These are phyloP conservation scores for Didymella pomorum DNA, from an alignment of 2,329 filamentous ascomycete genomes.

Conservation along the genomic window DNA sequence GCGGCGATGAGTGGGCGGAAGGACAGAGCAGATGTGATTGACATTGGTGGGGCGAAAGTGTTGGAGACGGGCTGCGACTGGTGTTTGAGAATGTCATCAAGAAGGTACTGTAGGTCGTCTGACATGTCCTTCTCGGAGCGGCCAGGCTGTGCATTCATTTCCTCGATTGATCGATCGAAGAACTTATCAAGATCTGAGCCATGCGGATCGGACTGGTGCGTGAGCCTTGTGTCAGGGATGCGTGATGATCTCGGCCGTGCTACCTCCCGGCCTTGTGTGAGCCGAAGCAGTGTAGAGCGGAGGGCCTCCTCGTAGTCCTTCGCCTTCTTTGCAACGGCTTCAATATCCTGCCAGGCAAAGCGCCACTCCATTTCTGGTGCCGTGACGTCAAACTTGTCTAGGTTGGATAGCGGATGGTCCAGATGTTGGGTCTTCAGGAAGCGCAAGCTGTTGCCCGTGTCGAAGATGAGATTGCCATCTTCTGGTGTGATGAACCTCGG, in stretches of 20 bases:
- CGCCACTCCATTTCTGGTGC: constrained; percentile 72
- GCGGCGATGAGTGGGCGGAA: constrained; percentile 76
- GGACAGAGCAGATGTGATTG: constrained; percentile 70
- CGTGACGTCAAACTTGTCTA: constrained; percentile 58
- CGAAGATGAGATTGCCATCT: constrained; percentile 75
- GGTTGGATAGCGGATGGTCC: constrained; percentile 70
- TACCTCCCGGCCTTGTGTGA: constrained; percentile 22
- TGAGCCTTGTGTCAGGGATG: neutral
- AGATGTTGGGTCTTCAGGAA: constrained; percentile 76
- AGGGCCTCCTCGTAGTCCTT: constrained; percentile 58
- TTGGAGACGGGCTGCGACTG: constrained; percentile 2
- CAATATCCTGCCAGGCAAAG: constrained; percentile 75
- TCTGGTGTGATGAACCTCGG: constrained; percentile 76
- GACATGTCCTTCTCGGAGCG: constrained; percentile 24
- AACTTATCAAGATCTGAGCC: constrained; percentile 28
- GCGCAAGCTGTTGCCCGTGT: constrained; percentile 78
- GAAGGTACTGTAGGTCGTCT: constrained; percentile 41
- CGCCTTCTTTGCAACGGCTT: constrained; percentile 68
- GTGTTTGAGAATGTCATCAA: constrained; percentile 29
- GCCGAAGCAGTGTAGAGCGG: constrained; percentile 41
- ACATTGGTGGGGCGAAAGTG: constrained; percentile 62
- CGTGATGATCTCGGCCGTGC: neutral
- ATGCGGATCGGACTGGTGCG: constrained; percentile 1
- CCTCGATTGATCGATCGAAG: constrained; percentile 37
- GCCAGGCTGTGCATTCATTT: constrained; percentile 38